A percentile compares a stretch with the other conserved stretches of the same genome.
phyloP scores from a whole-genome alignment of 306 rosid genomes.

The Fragaria vesca region DNA sequence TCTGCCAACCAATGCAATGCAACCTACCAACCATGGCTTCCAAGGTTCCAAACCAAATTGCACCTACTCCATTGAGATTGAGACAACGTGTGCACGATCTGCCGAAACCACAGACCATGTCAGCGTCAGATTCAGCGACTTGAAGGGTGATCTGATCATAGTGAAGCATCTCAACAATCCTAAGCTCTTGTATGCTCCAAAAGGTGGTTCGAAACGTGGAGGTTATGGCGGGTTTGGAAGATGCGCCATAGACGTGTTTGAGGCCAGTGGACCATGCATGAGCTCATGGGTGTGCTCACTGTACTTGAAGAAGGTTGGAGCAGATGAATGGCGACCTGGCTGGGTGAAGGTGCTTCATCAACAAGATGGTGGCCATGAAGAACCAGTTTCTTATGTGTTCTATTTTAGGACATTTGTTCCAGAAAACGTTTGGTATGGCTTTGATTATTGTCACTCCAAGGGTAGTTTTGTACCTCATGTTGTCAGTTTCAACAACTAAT shows the following conservation, averaged over 20 bases:
- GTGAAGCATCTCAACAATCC: conserved; percentile 33
- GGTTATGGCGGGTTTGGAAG: conserved; percentile 25
- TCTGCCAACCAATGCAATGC: conserved; percentile 5
- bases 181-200: conserved; percentile 19
- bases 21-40: background rate
- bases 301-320: conserved; percentile 33
- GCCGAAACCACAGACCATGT: conserved; percentile 27
- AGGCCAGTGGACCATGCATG: conserved; percentile 36
- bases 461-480: conserved; percentile 12
- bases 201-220: conserved; percentile 19
- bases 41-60: conserved; percentile 23
- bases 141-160: conserved; percentile 22
- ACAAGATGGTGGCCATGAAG: conserved; percentile 13
- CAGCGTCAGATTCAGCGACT: conserved; percentile 29
- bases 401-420: conserved; percentile 35
- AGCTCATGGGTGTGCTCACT: conserved; percentile 22
- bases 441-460: conserved; percentile 27
- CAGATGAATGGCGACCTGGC: conserved; percentile 39
- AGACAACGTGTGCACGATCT: conserved; percentile 32
- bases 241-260: conserved; percentile 34
- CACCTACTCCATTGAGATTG: conserved; percentile 35
- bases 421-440: conserved; percentile 42
- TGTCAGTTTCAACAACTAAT: conserved; percentile 9
- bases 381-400: conserved; percentile 29
- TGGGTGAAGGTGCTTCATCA: conserved; percentile 32